Conservation (phyloP, 176 grass and related monocot genomes). For the Rhynchospora pubera region DNA sequence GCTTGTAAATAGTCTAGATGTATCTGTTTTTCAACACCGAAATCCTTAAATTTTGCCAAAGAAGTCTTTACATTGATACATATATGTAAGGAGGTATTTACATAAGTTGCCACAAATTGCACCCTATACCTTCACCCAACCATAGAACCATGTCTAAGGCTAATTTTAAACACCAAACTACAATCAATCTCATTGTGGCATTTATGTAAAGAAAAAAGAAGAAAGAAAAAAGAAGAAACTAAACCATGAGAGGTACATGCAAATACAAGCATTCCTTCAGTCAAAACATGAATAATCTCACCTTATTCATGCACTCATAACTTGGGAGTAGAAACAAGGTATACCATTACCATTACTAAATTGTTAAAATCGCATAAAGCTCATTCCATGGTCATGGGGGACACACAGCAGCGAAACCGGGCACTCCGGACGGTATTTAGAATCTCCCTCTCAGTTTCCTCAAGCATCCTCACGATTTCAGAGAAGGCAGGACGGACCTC, state of each 20-base stretch:
- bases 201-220: not conserved
- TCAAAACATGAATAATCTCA: slow-evolving; percentile 13
- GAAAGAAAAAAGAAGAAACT: not conserved
- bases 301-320: not conserved
- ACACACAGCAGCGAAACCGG: slow-evolving; percentile 67
- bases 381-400: slow-evolving; percentile 67
- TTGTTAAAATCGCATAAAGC: not conserved
- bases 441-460: slow-evolving; percentile 49
- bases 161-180: not conserved
- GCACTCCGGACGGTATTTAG: slow-evolving; percentile 52
- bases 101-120: slow-evolving; percentile 21
- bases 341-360: not conserved
- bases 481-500: slow-evolving; percentile 48
- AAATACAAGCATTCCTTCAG: slow-evolving; percentile 6
- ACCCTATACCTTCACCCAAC: not conserved
- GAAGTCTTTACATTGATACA: slow-evolving; percentile 7
- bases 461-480: slow-evolving; percentile 59
- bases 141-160: not conserved
- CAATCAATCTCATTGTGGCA: not conserved
- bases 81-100: slow-evolving; percentile 9
- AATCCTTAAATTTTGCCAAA: slow-evolving; percentile 2
- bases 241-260: not conserved
- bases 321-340: not conserved
- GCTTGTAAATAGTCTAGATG: not conserved
- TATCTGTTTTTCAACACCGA: not conserved